Conservation (phyloP, 2,329 filamentous ascomycete species). For the Pezicula radicicola region DNA sequence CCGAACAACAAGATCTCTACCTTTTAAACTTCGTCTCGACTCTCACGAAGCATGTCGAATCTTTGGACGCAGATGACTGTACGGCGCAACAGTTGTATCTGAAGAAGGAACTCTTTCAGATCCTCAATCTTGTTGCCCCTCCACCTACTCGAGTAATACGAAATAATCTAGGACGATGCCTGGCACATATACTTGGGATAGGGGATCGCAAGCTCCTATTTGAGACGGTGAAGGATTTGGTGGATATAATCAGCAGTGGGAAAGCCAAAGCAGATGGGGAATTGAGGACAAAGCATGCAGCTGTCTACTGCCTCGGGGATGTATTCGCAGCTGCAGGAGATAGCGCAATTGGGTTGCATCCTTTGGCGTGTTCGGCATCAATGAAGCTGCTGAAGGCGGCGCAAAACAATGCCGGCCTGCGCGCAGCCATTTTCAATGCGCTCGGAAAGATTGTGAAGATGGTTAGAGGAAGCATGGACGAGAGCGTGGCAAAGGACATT, state of each 20-base stretch:
- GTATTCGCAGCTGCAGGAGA: conserved; percentile 92
- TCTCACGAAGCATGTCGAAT: conserved; percentile 75
- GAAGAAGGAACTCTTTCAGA: conserved; percentile 91
- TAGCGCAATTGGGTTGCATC: conserved; percentile 82
- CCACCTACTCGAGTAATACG: conserved; percentile 84
- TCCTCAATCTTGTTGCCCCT: conserved; percentile 79
- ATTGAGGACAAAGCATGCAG: conserved; percentile 78
- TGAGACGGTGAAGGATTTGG: conserved; percentile 88
- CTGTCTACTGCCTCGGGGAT: conserved; percentile 81
- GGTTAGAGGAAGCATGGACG: conserved; percentile 75
- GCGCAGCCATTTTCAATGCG: conserved; percentile 73
- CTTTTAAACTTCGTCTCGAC: conserved; percentile 85
- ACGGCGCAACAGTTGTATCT: conserved; percentile 87
- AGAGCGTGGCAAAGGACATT: conserved; percentile 79
- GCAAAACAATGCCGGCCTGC: conserved; percentile 75
- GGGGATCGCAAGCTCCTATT: conserved; percentile 91
- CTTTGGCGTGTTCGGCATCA: conserved; percentile 67
- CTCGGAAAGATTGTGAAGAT: conserved; percentile 75
- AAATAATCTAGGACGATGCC: conserved; percentile 82
- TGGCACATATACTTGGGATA: conserved; percentile 76
- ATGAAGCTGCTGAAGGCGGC: conserved; percentile 79
- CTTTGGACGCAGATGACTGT: conserved; percentile 73
- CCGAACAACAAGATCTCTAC: conserved; percentile 94
- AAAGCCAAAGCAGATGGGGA: conserved; percentile 78
- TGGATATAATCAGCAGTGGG: conserved; percentile 66